Conservation (phyloP, 148 eudicot genomes). For the Amaranthus palmeri region DNA sequence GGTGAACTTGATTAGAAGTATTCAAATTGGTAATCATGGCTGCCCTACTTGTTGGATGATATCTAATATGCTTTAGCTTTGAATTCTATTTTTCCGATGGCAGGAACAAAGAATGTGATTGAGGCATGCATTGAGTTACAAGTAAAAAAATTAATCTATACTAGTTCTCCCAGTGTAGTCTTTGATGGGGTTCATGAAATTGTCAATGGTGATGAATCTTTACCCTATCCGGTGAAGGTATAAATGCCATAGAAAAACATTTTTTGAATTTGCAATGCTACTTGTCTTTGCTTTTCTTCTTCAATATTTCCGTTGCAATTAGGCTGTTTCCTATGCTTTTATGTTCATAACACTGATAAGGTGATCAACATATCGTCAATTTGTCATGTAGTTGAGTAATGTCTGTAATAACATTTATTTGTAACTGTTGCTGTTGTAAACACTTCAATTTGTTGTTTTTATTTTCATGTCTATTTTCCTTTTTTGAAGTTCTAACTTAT, state of each 20-base stretch:
- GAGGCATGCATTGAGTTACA: constrained; percentile 78
- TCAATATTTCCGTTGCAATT: background rate
- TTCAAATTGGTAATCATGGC: background rate
- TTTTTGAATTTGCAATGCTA: background rate
- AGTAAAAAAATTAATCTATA: constrained; percentile 80
- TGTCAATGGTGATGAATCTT: constrained; percentile 68
- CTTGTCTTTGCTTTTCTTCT: background rate
- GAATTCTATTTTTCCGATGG: background rate
- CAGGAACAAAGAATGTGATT: constrained; percentile 83
- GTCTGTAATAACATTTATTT: too few relatives aligned
- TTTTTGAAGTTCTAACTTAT: background rate
- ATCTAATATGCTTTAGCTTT: too few relatives aligned
- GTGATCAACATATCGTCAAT: too few relatives aligned
- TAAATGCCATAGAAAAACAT: background rate
- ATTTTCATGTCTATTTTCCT: background rate
- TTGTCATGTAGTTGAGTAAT: background rate
- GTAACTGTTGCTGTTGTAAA: too few relatives aligned
- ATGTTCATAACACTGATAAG: too few relatives aligned
- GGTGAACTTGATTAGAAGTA: constrained; percentile 35
- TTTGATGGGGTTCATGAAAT: constrained; percentile 87
- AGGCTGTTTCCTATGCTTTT: background rate
- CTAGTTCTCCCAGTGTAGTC: constrained; percentile 97
- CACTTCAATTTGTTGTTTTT: background rate
- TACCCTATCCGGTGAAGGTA: constrained; percentile 93
- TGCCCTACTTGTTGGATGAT: background rate